phyloP scores from a whole-genome alignment of 2,329 filamentous ascomycete species.

The Diplocarpon rosae region DNA sequence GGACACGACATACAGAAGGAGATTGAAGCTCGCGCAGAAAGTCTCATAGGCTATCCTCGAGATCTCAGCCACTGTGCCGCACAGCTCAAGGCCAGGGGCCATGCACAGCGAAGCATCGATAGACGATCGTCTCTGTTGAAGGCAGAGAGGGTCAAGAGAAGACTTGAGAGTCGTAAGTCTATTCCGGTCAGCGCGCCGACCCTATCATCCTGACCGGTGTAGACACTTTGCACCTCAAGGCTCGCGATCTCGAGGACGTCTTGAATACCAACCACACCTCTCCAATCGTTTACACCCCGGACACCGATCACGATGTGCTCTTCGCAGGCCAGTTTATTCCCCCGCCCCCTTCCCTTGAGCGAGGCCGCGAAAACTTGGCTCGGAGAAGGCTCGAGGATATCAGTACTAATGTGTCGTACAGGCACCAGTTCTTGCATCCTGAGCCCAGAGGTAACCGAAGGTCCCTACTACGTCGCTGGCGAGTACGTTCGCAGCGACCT shows the following conservation, averaged over 20 bases:
- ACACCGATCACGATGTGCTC: conserved; percentile 26
- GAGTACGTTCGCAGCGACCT: conserved; percentile 40
- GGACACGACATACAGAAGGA: conserved; percentile 29
- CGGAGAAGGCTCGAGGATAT: too few relatives aligned
- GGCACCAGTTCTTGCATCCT: conserved; percentile 25
- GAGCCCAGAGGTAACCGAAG: conserved; percentile 26
- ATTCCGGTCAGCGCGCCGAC: too few relatives aligned
- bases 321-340: too few relatives aligned
- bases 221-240: too few relatives aligned
- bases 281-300: conserved; percentile 23
- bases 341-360: too few relatives aligned
- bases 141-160: conserved; percentile 27
- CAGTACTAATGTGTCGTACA: too few relatives aligned
- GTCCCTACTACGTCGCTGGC: conserved; percentile 36
- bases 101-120: conserved; percentile 26
- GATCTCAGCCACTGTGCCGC: conserved; percentile 30
- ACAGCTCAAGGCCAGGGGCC: conserved; percentile 30
- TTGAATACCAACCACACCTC: conserved; percentile 15
- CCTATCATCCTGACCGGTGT: too few relatives aligned
- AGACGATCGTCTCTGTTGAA: conserved; percentile 28
- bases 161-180: conserved; percentile 10
- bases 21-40: conserved; percentile 25
- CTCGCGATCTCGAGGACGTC: conserved; percentile 4
- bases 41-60: conserved; percentile 27
- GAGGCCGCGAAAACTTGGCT: too few relatives aligned